phyloP scores from a whole-genome alignment of 768 basidiomycete species.

The Heimioporus sp. region DNA sequence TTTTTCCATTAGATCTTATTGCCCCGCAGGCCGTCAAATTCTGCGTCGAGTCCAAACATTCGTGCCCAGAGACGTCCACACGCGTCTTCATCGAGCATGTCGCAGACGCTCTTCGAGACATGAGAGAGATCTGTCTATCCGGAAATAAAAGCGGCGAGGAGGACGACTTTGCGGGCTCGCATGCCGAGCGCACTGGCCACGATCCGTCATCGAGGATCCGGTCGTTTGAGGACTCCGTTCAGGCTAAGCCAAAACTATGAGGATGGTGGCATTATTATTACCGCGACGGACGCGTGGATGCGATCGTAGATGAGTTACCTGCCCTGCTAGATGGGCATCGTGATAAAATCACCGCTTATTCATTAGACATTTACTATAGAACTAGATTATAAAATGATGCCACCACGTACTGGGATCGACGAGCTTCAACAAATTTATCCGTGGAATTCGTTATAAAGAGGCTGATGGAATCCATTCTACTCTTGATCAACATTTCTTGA shows the following conservation, averaged over 20 bases:
- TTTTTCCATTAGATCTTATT: constrained; percentile 60
- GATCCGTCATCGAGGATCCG: background rate
- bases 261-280: too few species aligned
- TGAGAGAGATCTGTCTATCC: constrained; percentile 52
- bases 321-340: too few species aligned
- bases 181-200: background rate
- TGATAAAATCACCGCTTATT: too few species aligned
- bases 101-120: constrained; percentile 61
- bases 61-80: constrained; percentile 69
- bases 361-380: too few species aligned
- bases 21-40: constrained; percentile 81
- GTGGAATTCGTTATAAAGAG: too few species aligned
- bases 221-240: background rate
- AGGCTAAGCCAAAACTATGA: constrained; percentile 20
- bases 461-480: too few species aligned
- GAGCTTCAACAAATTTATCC: too few species aligned
- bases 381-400: too few species aligned
- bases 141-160: constrained; percentile 6
- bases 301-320: too few species aligned
- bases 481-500: too few species aligned
- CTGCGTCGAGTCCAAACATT: constrained; percentile 88
- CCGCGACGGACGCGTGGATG: too few species aligned
- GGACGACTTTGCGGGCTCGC: background rate
- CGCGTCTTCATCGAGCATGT: constrained; percentile 60
- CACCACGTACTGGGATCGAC: too few species aligned